Conservation (phyloP, 1,284 basidiomycete species). For the Sporisorium iseilematis-ciliati region DNA sequence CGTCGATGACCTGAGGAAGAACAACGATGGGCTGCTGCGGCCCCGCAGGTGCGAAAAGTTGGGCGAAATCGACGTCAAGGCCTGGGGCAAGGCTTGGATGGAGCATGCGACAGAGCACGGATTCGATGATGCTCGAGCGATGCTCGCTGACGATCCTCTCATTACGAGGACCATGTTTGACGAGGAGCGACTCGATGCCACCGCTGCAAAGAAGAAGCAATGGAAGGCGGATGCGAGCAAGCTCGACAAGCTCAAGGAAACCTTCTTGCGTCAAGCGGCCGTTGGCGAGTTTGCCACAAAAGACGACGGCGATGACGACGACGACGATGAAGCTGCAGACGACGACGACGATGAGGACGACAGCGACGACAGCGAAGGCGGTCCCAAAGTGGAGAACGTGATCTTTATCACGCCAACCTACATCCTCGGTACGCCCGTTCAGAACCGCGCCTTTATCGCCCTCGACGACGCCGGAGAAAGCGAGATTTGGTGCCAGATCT, state of each 20-base stretch:
- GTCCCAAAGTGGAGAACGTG: slow-evolving; percentile 5
- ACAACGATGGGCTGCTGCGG: neutral
- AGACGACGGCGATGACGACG: neutral
- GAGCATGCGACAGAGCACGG: slow-evolving; percentile 34
- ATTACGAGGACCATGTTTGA: slow-evolving; percentile 39
- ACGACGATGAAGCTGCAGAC: neutral
- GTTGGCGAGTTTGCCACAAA: neutral
- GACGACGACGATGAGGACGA: neutral
- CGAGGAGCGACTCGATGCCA: slow-evolving; percentile 19
- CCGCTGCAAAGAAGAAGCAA: neutral
- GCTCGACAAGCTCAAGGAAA: slow-evolving; percentile 7
- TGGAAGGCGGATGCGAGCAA: slow-evolving; percentile 15
- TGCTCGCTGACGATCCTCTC: slow-evolving; percentile 40
- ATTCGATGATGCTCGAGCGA: slow-evolving; percentile 31
- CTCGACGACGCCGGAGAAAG: slow-evolving; percentile 21
- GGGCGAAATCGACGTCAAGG: slow-evolving; percentile 14
- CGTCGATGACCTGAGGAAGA: neutral
- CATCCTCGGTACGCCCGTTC: slow-evolving; percentile 22
- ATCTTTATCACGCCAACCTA: slow-evolving; percentile 41
- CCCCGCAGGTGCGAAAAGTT: slow-evolving; percentile 5
- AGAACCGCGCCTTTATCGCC: slow-evolving; percentile 6
- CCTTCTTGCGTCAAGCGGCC: slow-evolving; percentile 11
- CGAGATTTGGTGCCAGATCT: slow-evolving; percentile 44
- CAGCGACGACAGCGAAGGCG: neutral
- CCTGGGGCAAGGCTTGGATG: slow-evolving; percentile 24